These are phyloP conservation scores for Pichia occidentalis DNA, from an alignment of 805 yeast species.

Conservation along the genomic window DNA sequence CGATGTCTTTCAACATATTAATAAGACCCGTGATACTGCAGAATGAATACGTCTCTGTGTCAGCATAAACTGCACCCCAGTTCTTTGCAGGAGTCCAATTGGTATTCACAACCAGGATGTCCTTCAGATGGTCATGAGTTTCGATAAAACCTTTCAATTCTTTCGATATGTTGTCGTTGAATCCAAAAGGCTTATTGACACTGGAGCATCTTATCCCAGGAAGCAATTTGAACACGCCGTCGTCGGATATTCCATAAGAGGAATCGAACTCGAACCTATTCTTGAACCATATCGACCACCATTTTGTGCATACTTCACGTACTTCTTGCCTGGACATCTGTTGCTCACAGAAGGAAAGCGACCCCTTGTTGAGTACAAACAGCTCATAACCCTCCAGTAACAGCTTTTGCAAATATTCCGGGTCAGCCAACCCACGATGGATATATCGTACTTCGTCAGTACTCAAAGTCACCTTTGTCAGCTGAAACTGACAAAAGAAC, in stretches of 20 bases:
- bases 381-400: constrained; percentile 28
- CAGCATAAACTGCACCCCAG: constrained; percentile 27
- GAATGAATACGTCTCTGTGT: constrained; percentile 10
- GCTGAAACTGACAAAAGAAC: constrained; percentile 27
- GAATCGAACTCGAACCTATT: constrained; percentile 24
- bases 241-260: constrained; percentile 24
- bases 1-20: constrained; percentile 23
- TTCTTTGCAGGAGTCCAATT: constrained; percentile 28
- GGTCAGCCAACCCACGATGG: constrained; percentile 26
- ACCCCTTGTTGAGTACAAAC: constrained; percentile 31
- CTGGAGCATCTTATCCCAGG: constrained; percentile 27
- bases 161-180: constrained; percentile 23
- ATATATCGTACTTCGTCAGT: constrained; percentile 11
- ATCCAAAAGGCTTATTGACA: constrained; percentile 25
- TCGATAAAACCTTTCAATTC: constrained; percentile 15
- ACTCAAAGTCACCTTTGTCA: constrained; percentile 9
- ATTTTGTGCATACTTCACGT: constrained; percentile 15
- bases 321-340: neutral
- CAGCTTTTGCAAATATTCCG: constrained; percentile 29
- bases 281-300: constrained; percentile 36
- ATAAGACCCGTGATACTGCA: constrained; percentile 18
- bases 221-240: constrained; percentile 31
- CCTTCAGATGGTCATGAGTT: constrained; percentile 14
- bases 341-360: constrained; percentile 15
- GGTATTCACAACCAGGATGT: constrained; percentile 23